Evolutionary conservation across 495 filamentous ascomycete genomes (phyloP), one percentile per base, ranked within the genome.

Genomic region (Penicillium longicatenatum): DNA sequence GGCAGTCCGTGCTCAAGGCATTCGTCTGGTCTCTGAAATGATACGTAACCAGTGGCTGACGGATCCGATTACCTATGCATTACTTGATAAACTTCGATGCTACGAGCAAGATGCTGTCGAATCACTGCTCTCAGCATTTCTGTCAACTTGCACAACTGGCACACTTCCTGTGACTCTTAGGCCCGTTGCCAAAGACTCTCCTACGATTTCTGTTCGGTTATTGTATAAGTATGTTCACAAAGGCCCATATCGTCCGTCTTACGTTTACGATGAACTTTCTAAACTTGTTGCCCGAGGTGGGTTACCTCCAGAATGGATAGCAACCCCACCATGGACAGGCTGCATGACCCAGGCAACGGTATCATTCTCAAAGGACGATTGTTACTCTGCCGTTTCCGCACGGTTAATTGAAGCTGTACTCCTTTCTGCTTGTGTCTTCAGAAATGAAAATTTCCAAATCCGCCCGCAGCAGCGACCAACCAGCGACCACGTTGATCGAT

Each of bases 1-100:
- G 47, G 79, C 88, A 39, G 86, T 87, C 21, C 81, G 88, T 53
- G 81, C 87, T 6, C 87, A 91, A 53, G 87, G 86, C n/a, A 66
- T 91, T 10, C 62, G 73, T 33, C 70, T 89, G 31, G 64, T 93
- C 29, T 75, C 73, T 24, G 72, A 79, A 10, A 84, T 86, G 58
- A 79, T 86, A 42, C 44, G 57, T 14, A 79, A 82, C n/a, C 58
- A 59, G 51, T 78, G 75, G 75, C 51, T 80, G 6, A 70, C 70
- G 1, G 62, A 68, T 35, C 17, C 64, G 6, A 70, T 74, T 20
- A 63, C 66, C 4, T 74, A 62, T 52, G 60, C 70, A 17, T 51
- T 79, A 20, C 59, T 79, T 50, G 68, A 73, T 31, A 69, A 70
- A 21, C 75, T 70, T 48, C 62, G 70, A 22, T 43, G 58, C 3